Base-by-base conservation (phyloP, 306 rosid species). In the Casuarina equisetifolia region DNA sequence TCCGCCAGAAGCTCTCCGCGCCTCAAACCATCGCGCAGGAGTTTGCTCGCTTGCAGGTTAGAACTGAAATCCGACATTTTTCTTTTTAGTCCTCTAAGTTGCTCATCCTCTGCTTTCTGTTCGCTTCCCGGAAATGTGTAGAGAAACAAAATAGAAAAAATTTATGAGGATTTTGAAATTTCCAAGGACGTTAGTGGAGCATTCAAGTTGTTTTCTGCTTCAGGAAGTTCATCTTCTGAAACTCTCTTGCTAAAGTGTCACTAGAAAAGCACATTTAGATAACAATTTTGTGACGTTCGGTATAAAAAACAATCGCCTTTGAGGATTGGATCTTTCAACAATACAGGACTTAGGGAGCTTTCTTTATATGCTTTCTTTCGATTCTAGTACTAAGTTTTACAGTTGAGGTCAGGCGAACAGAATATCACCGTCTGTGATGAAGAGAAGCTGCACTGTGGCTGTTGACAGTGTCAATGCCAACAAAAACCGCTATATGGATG, bases 401-500 rank as follows among this genome's bases (percentile, higher is more conserved):
- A 59, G 52, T 71, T 59, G 67, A 64, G 79, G 76, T 74, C 91
- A 93, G 98, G 88, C 82, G 9, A 83, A 78, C 62, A 87, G 94
- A 83, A 78, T 90, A 45, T 86, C 98, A 5, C 76, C 79, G 4
- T 82, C 87, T 50, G 92, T 89, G 87, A 89, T 84, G 93, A 81
- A 16, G 79, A 86, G 81, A 50, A 87, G 83, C 43, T 86, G 93
- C 82, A 76, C 78, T 20, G 93, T 92, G 59, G 98, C 96, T 78
- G 76, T 87, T 51, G 86, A 91, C 72, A 55, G 67, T 6, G 97
- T 88, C 67, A 95, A 95, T 87, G n/a, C 69, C 79, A 50, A 54
- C 86, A 95, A 95, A 69, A 95, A 95, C 62, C 92, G 97, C 8
- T 95, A 95, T 72, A 72, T 79, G 0, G 91, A 92, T 78, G 96